Evolutionary conservation across 306 rosid genomes (phyloP).

Genomic region (Hippophae rhamnoides): DNA sequence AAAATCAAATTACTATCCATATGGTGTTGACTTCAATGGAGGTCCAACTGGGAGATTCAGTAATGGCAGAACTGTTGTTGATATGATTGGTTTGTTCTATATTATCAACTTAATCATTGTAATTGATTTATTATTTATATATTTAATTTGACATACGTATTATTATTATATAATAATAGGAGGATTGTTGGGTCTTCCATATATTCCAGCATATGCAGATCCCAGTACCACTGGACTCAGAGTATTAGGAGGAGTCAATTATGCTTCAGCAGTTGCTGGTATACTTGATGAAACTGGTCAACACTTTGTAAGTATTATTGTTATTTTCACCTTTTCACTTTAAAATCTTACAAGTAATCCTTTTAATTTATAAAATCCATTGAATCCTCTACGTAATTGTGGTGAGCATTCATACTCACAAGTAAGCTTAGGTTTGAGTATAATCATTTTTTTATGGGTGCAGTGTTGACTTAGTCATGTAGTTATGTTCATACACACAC

Average conservation of each 20-base stretch:
- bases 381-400: no score
- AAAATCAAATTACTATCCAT: conserved; percentile 59
- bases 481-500: no score
- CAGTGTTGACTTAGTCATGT: no score
- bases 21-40: conserved; percentile 50
- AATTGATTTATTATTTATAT: neutral
- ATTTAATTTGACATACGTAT: no score
- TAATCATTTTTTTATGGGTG: no score
- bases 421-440: no score
- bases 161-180: conserved; percentile 21
- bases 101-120: neutral
- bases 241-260: conserved; percentile 58
- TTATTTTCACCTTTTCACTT: neutral
- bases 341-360: neutral
- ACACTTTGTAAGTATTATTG: conserved; percentile 33
- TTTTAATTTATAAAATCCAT: no score
- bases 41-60: conserved; percentile 71
- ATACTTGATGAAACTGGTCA: conserved; percentile 71
- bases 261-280: conserved; percentile 71
- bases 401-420: no score
- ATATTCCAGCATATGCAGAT: conserved; percentile 53
- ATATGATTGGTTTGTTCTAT: conserved; percentile 37
- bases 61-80: conserved; percentile 58
- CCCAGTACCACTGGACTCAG: conserved; percentile 33
- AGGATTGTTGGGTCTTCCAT: conserved; percentile 54